These are phyloP conservation scores for Holtermannia corniformis DNA, from an alignment of 768 basidiomycete genomes.

Conservation along the genomic window DNA sequence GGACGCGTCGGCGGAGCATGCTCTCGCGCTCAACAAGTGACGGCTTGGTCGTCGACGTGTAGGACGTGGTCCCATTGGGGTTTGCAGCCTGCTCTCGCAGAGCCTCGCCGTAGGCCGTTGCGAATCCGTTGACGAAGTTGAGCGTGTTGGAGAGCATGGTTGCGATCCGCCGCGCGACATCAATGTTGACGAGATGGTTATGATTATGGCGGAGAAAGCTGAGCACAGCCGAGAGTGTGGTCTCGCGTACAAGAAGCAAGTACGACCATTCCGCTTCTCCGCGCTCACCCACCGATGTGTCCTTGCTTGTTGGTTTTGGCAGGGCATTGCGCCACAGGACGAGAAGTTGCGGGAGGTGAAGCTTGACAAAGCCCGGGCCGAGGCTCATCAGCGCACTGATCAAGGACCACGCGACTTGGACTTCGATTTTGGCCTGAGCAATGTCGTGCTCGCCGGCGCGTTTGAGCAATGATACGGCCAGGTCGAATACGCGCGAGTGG, in stretches of 20 bases:
- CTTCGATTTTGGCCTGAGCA: conserved; percentile 66
- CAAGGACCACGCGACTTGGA: conserved; percentile 88
- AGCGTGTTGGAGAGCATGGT: conserved; percentile 80
- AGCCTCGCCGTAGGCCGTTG: conserved; percentile 62
- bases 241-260: conserved; percentile 79
- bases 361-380: conserved; percentile 84
- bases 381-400: conserved; percentile 85
- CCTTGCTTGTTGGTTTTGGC: conserved; percentile 88
- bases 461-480: conserved; percentile 81
- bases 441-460: conserved; percentile 85
- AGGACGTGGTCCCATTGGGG: conserved; percentile 16
- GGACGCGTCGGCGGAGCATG: conserved; percentile 69
- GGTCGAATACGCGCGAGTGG: conserved; percentile 76
- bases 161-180: conserved; percentile 79
- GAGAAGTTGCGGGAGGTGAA: conserved; percentile 84
- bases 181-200: conserved; percentile 67
- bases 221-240: conserved; percentile 76
- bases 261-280: conserved; percentile 78
- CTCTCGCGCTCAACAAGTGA: conserved; percentile 69
- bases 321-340: conserved; percentile 96
- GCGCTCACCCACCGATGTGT: conserved; percentile 55
- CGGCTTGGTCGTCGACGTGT: conserved; percentile 39
- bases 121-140: conserved; percentile 76
- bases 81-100: conserved; percentile 44
- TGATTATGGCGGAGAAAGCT: conserved; percentile 75